Percentiles rank a stretch among this genome's conserved stretches.
phyloP scores from a whole-genome alignment of 2,329 filamentous ascomycete genomes.

The Ophiostoma quercus region DNA sequence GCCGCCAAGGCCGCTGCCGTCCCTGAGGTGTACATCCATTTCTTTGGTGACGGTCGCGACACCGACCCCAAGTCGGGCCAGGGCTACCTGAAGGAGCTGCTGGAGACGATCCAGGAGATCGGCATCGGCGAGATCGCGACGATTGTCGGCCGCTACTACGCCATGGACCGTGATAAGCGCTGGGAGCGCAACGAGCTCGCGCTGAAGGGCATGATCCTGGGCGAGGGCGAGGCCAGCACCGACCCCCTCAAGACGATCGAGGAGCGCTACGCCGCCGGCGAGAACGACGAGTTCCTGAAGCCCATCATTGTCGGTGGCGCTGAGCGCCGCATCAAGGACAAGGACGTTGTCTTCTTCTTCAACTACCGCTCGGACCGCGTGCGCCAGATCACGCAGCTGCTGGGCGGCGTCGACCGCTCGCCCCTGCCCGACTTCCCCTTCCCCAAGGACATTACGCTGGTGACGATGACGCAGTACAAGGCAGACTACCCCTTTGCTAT shows the following conservation, averaged over 20 bases:
- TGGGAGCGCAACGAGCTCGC: slow-evolving; percentile 93
- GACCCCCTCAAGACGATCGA: slow-evolving; percentile 85
- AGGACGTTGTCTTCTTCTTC: slow-evolving; percentile 98
- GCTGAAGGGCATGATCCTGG: slow-evolving; percentile 76
- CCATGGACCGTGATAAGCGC: slow-evolving; percentile 99
- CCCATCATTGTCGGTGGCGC: slow-evolving; percentile 91
- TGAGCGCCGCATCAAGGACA: slow-evolving; percentile 80
- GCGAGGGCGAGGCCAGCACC: slow-evolving; percentile 78
- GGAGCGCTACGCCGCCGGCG: slow-evolving; percentile 77
- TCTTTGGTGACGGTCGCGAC: slow-evolving; percentile 96
- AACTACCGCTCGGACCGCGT: slow-evolving; percentile 99
- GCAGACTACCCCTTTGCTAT: slow-evolving; percentile 85
- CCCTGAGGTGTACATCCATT: slow-evolving; percentile 94
- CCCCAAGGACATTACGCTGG: slow-evolving; percentile 76
- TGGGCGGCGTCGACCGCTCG: slow-evolving; percentile 88
- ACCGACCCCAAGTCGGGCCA: slow-evolving; percentile 93
- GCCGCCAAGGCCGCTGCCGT: slow-evolving; percentile 85
- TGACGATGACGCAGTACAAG: slow-evolving; percentile 99
- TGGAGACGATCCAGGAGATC: slow-evolving; percentile 76
- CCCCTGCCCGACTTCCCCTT: slow-evolving; percentile 87
- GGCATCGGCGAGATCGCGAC: slow-evolving; percentile 85
- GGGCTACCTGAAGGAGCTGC: slow-evolving; percentile 79
- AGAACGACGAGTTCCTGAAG: slow-evolving; percentile 97
- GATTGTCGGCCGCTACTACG: slow-evolving; percentile 92
- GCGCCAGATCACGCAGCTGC: slow-evolving; percentile 88